Percentiles rank a stretch among this genome's conserved stretches.
Evolutionary conservation across 768 basidiomycete species (phyloP).

Genomic region (Cyathus striatus): DNA sequence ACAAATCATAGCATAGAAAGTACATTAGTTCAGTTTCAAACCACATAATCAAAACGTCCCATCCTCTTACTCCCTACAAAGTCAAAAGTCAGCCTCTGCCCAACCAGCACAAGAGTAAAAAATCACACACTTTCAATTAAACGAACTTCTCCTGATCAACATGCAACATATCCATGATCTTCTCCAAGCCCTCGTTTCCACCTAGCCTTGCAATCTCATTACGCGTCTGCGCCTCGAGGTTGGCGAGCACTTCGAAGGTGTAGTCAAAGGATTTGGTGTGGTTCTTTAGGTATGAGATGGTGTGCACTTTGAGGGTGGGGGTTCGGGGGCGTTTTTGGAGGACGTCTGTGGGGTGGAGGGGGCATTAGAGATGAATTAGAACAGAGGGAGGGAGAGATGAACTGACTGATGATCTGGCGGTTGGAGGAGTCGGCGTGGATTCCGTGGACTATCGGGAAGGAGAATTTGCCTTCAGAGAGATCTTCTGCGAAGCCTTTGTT

Average conservation of each 20-base stretch:
- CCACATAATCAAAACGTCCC: no score
- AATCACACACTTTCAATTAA: no score
- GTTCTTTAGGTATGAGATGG: slow-evolving; percentile 72
- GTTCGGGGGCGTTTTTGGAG: slow-evolving; percentile 85
- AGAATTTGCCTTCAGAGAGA: slow-evolving; percentile 95
- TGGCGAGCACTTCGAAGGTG: slow-evolving; percentile 63
- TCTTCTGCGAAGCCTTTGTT: slow-evolving; percentile 93
- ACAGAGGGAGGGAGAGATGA: neutral
- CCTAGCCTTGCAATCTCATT: slow-evolving; percentile 70
- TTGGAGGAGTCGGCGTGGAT: slow-evolving; percentile 75
- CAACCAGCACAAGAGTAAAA: no score
- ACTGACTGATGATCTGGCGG: slow-evolving; percentile 78
- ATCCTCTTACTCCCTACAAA: no score
- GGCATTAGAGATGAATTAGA: neutral
- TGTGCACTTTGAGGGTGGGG: slow-evolving; percentile 73
- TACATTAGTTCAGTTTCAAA: no score
- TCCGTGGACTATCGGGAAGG: slow-evolving; percentile 93
- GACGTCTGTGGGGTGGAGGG: slow-evolving; percentile 52
- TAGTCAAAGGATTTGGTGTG: slow-evolving; percentile 86
- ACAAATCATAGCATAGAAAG: no score
- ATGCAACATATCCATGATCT: slow-evolving; percentile 49
- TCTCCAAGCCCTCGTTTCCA: slow-evolving; percentile 64
- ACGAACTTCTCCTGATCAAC: slow-evolving; percentile 20
- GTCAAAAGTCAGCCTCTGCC: no score
- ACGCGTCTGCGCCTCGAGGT: slow-evolving; percentile 62